Evolutionary conservation across 2,329 filamentous ascomycete species (phyloP), one percentile per base, ranked within the genome.

Genomic region (Colletotrichum camelliae): DNA sequence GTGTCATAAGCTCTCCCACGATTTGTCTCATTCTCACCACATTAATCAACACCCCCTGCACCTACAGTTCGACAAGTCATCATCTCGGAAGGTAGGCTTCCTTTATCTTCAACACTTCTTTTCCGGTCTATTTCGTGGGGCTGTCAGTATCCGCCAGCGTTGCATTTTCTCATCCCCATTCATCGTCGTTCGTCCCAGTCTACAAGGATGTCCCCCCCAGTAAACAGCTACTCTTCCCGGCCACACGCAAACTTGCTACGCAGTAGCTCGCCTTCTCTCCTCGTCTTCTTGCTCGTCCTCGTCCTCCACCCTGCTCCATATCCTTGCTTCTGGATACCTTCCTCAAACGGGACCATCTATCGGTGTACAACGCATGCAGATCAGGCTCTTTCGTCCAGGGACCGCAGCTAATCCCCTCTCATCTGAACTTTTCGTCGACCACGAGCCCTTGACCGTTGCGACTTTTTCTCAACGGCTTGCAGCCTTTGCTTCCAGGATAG

Each of bases 361-460:
- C 58, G 67, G 57, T 39, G 39, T 52, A 29, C 37, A 48, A 33
- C 43, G 39, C 35, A 24, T 39, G 39, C 35, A n/a, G 67, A 61
- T 61, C 58, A 61, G 52, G 58, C 29, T 37, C 27, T 21, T 15
- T 48, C 29, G 67, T 43, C 67, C 58, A 29, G 58, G 72, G 43
- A 57, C 27, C 58, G 58, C 67, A 48, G 58, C 43, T 29, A 39
- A 48, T 31, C 21, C 58, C 52, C 35, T 21, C 37, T 43, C 72
- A 55, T 74, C 72, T 71, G 37, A 67, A 55, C 67, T 48, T 71
- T n/a, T 18, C 27, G 29, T 55, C 61, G 21, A 61, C 72, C 72
- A 18, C 60, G 37, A 37, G 52, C 37, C 72, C 67, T 64, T 58
- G 60, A 73, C 69, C 55, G 57, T 65, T 48, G 27, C 37, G 48